A percentile compares a stretch with the other conserved stretches of the same genome.
Conservation (phyloP, 805 yeast genomes). For the Debaryomyces maramus region DNA sequence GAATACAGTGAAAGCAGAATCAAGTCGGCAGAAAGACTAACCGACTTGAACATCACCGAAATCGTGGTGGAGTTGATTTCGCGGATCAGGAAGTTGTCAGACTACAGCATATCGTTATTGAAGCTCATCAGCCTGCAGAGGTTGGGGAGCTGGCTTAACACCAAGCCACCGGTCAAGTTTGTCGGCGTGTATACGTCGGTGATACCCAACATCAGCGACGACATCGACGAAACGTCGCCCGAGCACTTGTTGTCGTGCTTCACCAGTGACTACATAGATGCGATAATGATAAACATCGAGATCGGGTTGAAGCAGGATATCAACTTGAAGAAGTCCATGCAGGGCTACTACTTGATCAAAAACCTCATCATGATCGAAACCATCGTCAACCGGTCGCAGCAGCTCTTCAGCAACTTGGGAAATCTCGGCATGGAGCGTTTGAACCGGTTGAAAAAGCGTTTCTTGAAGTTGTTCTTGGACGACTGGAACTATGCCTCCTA, state of each 20-base stretch:
- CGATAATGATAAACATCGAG: slow-evolving; percentile 64
- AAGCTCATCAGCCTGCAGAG: slow-evolving; percentile 50
- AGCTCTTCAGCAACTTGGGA: slow-evolving; percentile 56
- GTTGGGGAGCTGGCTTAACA: slow-evolving; percentile 69
- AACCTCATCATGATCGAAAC: slow-evolving; percentile 76
- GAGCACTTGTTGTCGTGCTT: slow-evolving; percentile 60
- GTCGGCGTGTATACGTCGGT: slow-evolving; percentile 50
- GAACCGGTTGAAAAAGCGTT: slow-evolving; percentile 69
- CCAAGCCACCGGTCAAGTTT: slow-evolving; percentile 53
- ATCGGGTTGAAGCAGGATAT: slow-evolving; percentile 46
- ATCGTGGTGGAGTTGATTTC: slow-evolving; percentile 73
- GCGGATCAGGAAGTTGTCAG: slow-evolving; percentile 62
- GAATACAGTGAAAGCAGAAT: slow-evolving; percentile 55
- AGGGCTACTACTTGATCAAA: slow-evolving; percentile 72
- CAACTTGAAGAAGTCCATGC: slow-evolving; percentile 40
- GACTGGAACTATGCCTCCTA: slow-evolving; percentile 83
- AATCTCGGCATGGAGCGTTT: slow-evolving; percentile 60
- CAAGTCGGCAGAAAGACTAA: slow-evolving; percentile 42
- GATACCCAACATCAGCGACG: slow-evolving; percentile 34
- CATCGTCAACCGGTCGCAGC: slow-evolving; percentile 57
- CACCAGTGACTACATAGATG: slow-evolving; percentile 77
- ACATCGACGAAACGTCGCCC: slow-evolving; percentile 44
- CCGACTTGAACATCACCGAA: slow-evolving; percentile 71
- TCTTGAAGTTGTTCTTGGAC: slow-evolving; percentile 65
- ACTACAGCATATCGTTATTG: slow-evolving; percentile 53